Evolutionary conservation across 2,329 filamentous ascomycete species (phyloP).

Genomic region (Colletotrichum caudatum): DNA sequence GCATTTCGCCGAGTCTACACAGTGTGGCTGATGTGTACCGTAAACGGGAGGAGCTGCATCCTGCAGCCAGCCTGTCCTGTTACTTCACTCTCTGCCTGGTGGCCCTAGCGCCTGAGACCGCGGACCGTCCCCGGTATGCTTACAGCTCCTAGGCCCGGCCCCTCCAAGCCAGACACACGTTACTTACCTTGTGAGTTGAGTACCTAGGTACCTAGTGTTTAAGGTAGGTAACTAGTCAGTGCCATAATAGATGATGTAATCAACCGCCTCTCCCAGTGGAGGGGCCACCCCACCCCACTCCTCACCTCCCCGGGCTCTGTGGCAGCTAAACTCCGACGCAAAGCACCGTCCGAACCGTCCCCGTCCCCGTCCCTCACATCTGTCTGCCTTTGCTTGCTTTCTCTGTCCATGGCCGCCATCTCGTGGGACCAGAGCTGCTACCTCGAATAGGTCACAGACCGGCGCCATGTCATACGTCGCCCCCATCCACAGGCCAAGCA

Average conservation of each 20-base stretch:
- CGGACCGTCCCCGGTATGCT: neutral
- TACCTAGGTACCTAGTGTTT: too few relatives aligned
- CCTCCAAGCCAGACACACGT: too few relatives aligned
- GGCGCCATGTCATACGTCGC: conserved; percentile 88
- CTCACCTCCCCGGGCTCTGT: conserved; percentile 24
- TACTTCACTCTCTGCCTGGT: too few relatives aligned
- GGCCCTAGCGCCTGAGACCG: neutral
- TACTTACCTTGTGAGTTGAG: neutral
- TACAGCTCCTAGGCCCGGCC: too few relatives aligned
- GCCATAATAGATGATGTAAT: conserved; percentile 38
- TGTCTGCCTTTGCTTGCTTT: neutral
- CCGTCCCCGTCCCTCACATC: neutral
- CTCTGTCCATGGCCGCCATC: conserved; percentile 26
- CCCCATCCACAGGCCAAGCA: conserved; percentile 92
- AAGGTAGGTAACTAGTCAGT: neutral
- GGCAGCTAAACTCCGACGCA: conserved; percentile 39
- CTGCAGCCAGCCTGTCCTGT: neutral
- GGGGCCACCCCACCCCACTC: neutral
- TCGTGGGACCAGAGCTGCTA: conserved; percentile 35
- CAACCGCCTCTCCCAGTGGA: conserved; percentile 5
- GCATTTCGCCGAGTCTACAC: neutral
- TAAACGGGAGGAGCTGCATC: neutral
- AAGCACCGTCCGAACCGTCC: conserved; percentile 18
- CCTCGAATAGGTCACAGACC: conserved; percentile 28
- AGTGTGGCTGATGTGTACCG: neutral